Base-by-base conservation (phyloP, 1,139 yeast species). In the Suhomyces choctaworum region DNA sequence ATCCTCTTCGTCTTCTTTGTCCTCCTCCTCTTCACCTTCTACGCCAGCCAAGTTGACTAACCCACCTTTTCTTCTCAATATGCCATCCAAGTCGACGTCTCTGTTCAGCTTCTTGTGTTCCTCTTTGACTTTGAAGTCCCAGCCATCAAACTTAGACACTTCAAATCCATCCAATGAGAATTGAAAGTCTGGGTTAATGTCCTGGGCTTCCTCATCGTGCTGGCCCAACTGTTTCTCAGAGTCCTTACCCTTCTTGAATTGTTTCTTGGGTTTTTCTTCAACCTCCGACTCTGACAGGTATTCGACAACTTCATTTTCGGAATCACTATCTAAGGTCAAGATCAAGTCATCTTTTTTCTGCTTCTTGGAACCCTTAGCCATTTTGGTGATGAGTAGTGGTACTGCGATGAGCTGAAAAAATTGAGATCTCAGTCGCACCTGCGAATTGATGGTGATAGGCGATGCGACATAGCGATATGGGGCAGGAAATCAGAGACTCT, bases 61-160 rank as follows among this genome's bases (percentile, higher is more conserved):
- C 31, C 89, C 90, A 60, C 92, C 90, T 51, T 82, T 83, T 60
- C 90, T 76, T 64, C 83, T 79, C 50, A 89, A 83, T 39, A 89
- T 89, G 17, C 80, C 81, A 53, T 89, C 96, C 47, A 89, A 69
- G 64, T 88, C 94, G n/a, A 89, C 96, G 39, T 80, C 87, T 46
- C 73, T 79, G 46, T 59, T 73, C 6, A 43, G 49, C 9, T 36
- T 44, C 32, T 19, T 41, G 21, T 53, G 55, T 22, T 62, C 60
- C n/a, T 62, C 66, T 34, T 70, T 76, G 11, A 73, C 76, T 28
- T 69, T 76, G 55, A 87, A 86, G 47, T 87, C 89, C 96, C 96
- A 89, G 3, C 95, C 96, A 31, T 78, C 79, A 37, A 83, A 79
- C 12, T 66, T 54, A 3, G 66, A 52, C 2, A 70, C 57, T 21